These are phyloP conservation scores for Neurospora sp. DNA, from an alignment of 495 filamentous ascomycete genomes.

Conservation along the genomic window DNA sequence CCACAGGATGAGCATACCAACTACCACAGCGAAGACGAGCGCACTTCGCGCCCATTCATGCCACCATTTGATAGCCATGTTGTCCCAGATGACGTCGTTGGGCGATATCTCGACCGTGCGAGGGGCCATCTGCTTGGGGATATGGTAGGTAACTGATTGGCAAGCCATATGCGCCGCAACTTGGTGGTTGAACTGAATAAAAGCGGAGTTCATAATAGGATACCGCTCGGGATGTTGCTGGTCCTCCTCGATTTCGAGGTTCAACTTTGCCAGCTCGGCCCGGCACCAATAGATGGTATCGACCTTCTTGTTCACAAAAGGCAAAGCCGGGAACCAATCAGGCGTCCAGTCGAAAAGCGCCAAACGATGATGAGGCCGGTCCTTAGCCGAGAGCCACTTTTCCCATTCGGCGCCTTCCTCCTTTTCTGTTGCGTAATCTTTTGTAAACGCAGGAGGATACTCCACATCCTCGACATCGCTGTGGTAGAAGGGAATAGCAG, in stretches of 20 bases:
- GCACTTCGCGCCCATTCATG: conserved; percentile 68
- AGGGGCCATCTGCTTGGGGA: conserved; percentile 91
- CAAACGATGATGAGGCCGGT: conserved; percentile 80
- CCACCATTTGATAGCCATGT: conserved; percentile 97
- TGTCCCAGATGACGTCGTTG: conserved; percentile 92
- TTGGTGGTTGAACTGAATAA: conserved; percentile 98
- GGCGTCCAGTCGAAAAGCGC: conserved; percentile 63
- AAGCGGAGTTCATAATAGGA: conserved; percentile 94
- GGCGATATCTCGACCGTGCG: conserved; percentile 88
- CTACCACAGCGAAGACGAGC: conserved; percentile 54
- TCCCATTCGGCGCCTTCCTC: conserved; percentile 72
- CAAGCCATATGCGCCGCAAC: conserved; percentile 97
- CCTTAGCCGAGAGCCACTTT: conserved; percentile 66
- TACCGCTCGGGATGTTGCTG: conserved; percentile 79
- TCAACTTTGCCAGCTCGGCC: conserved; percentile 77
- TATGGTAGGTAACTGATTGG: conserved; percentile 82
- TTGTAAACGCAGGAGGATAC: conserved; percentile 64
- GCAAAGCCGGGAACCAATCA: conserved; percentile 66
- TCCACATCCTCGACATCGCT: conserved; percentile 32
- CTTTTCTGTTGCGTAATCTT: conserved; percentile 51
- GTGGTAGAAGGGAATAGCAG: conserved; percentile 28
- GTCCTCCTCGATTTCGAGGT: conserved; percentile 87
- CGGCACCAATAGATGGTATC: conserved; percentile 92
- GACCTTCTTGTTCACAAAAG: conserved; percentile 78
- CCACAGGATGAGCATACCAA: conserved; percentile 78